These are phyloP conservation scores for Sugiyamaella japonica DNA, from an alignment of 1,139 yeast species.

Conservation along the genomic window DNA sequence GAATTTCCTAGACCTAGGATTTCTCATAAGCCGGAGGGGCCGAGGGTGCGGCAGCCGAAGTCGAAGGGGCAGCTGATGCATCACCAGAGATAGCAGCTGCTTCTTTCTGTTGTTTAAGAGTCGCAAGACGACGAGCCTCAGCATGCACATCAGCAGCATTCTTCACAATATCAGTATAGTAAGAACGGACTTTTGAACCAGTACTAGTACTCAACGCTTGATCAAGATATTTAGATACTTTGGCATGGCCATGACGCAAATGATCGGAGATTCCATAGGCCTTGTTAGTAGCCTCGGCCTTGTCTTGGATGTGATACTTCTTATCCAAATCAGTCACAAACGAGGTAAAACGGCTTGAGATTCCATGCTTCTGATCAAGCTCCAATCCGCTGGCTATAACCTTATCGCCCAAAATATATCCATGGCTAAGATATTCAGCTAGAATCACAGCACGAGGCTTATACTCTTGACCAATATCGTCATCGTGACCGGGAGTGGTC, in stretches of 20 bases:
- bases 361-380: slow-evolving; percentile 66
- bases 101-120: slow-evolving; percentile 47
- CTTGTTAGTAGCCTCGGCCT: slow-evolving; percentile 48
- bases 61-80: slow-evolving; percentile 13
- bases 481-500: slow-evolving; percentile 22
- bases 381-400: slow-evolving; percentile 56
- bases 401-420: slow-evolving; percentile 65
- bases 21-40: slow-evolving; percentile 20
- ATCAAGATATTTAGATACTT: slow-evolving; percentile 51
- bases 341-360: slow-evolving; percentile 54
- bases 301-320: slow-evolving; percentile 59
- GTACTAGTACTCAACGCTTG: slow-evolving; percentile 46
- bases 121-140: slow-evolving; percentile 71
- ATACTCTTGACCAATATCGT: slow-evolving; percentile 68
- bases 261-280: slow-evolving; percentile 44
- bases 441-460: slow-evolving; percentile 75
- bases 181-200: slow-evolving; percentile 54
- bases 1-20: slow-evolving; percentile 4
- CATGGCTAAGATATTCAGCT: slow-evolving; percentile 74
- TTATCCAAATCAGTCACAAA: slow-evolving; percentile 57
- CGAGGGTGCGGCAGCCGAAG: slow-evolving; percentile 9
- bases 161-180: slow-evolving; percentile 53
- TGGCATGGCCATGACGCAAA: slow-evolving; percentile 40
- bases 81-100: not conserved
- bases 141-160: slow-evolving; percentile 66